Evolutionary conservation across 2,329 filamentous ascomycete species (phyloP), one percentile per base, ranked within the genome.

Genomic region (Epichloe typhina): DNA sequence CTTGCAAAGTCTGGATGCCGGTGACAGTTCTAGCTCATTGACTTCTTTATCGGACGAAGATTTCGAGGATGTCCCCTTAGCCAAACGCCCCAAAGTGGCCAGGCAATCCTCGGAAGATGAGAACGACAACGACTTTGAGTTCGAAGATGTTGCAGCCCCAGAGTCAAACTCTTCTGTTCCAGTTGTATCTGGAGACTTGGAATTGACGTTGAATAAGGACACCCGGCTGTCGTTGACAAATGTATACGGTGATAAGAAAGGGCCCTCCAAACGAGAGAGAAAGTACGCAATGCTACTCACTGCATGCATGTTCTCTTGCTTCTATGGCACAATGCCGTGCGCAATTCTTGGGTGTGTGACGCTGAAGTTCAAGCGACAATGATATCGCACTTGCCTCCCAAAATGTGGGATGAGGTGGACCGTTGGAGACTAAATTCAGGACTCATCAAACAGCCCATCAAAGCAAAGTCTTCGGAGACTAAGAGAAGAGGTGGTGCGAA

Each of bases 261-360:
- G 88, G 0, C 86, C 87, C 0, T 85, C 86, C 3, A 95, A 95
- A 67, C 80, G 85, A 31, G 88, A 96, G 62, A 80, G 88, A 78
- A 82, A 53, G 85, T 91, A 51, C 79, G 93, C 26, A 77, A 83
- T 36, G 76, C 82, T 3, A 89, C 88, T 0, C 93, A 98, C 66
- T 86, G 87, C 58, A 75, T 95, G 57, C 93, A 98, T 66, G 89
- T 97, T 2, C 83, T 94, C 63, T 79, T 82, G 49, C 71, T 98
- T 15, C 76, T 98, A 53, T 96, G 85, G 75, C 90, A 97, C 64
- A 97, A 97, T 62, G 79, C 87, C 0, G 68, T 93, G 13, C 80
- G 87, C 41, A 96, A 97, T 63, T 74, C 80, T 0, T 97, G 91
- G 84, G 69, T 89, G 19, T 87, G 87, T 57, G 86, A 97, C 59